Percentiles rank a stretch among this genome's conserved stretches.
Conservation (phyloP, 352 stramenopile genomes). For the Sclerospora graminicola region DNA sequence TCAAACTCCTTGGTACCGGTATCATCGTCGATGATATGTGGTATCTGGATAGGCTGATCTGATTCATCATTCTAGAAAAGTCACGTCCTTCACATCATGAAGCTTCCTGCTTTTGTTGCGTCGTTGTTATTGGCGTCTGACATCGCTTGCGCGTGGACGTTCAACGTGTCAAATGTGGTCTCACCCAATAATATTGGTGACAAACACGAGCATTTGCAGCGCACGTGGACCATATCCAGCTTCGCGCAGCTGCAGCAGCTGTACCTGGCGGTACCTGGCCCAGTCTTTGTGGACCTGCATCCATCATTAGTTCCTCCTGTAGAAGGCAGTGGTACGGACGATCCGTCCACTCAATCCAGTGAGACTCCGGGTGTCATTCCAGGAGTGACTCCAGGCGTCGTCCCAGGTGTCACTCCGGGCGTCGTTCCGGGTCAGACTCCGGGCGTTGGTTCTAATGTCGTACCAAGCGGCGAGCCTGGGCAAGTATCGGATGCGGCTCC, state of each 20-base stretch:
- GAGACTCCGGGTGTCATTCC: constrained; percentile 9
- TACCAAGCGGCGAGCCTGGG: too few species aligned
- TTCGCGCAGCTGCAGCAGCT: constrained; percentile 31
- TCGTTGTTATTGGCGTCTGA: constrained; percentile 13
- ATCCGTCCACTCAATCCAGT: background rate
- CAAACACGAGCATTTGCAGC: constrained; percentile 30
- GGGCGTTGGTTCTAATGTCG: constrained; percentile 7
- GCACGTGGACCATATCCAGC: constrained; percentile 34
- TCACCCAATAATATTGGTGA: constrained; percentile 18
- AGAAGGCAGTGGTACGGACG: constrained; percentile 3
- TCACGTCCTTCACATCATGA: constrained; percentile 11
- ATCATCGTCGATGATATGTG: too few species aligned
- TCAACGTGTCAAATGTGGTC: constrained; percentile 23
- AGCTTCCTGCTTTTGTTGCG: constrained; percentile 12
- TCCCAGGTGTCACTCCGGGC: constrained; percentile 4
- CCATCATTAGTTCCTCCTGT: constrained; percentile 18
- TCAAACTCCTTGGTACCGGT: too few species aligned
- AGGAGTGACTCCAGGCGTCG: constrained; percentile 1
- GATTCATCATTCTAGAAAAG: too few species aligned
- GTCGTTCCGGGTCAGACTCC: constrained; percentile 4
- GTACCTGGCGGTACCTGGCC: constrained; percentile 37
- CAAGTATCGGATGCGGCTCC: constrained; percentile 3
- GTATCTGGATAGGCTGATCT: too few species aligned
- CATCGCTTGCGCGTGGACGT: constrained; percentile 17
- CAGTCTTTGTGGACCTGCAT: constrained; percentile 46